Base-by-base conservation (phyloP, 441 rosid genomes). In the Croton laevigatus region DNA sequence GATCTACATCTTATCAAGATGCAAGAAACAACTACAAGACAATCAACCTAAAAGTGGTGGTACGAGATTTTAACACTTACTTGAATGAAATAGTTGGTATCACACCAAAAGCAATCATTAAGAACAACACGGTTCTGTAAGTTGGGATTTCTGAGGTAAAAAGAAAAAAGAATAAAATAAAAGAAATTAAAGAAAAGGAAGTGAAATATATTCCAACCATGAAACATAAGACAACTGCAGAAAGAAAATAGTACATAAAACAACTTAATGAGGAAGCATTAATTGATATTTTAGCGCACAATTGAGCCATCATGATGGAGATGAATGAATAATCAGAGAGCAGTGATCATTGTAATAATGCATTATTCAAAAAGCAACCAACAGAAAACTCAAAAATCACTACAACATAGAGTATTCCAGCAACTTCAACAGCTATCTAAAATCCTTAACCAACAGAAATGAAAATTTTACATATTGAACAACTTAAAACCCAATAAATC, bases 21-120 rank as follows among this genome's bases (percentile, higher is more conserved):
- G 20, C 62, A 65, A 45, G 17, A 37, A 49, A 44, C 34, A 20
- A 19, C 20, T 63, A 64, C 38, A n/a, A 49, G 27, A 53, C 52
- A 23, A 51, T 20, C 40, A 61, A 32, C 23, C 23, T 37, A 27
- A 9, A 12, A 61, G 12, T 62, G 0, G 9, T 14, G 13, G 20
- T 6, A 54, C 11, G 37, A 62, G 14, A 36, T 7, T 20, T 67
- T 13, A 58, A 27, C 53, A 70, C 97, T 90, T 79, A 94, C 98
- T 91, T 91, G 77, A 68, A 80, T 74, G 83, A 72, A 23, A 90
- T 68, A 27, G 98, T 94, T 66, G 98, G 98, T 73, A 88, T 71
- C 80, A 86, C 97, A 78, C 73, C 98, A 80, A 89, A 86, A 52
- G 78, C 83, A 34, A 80, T 76, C 98, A 94, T 90, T 8, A 79